phyloP scores from a whole-genome alignment of 805 yeast genomes.

The Candida khao-thaluensis region DNA sequence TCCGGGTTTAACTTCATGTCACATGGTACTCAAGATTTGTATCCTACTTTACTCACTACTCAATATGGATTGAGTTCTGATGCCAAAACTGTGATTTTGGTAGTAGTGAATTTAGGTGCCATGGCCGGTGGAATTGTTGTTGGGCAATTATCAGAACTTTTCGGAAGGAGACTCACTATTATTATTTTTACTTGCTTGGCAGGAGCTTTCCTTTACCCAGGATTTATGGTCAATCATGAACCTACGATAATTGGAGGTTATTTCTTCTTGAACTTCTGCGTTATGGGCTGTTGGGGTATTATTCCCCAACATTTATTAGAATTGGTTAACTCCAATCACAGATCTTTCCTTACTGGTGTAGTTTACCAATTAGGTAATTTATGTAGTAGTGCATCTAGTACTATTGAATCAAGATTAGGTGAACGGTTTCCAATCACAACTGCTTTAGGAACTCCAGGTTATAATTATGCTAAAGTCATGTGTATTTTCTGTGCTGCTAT shows the following conservation, averaged over 20 bases:
- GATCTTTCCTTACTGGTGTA: slow-evolving; percentile 61
- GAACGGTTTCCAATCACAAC: slow-evolving; percentile 51
- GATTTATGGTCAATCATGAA: slow-evolving; percentile 44
- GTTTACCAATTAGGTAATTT: slow-evolving; percentile 73
- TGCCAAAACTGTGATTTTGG: slow-evolving; percentile 57
- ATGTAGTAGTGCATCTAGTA: slow-evolving; percentile 67
- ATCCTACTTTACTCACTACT: slow-evolving; percentile 58
- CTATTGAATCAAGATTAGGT: slow-evolving; percentile 67
- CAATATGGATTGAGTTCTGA: slow-evolving; percentile 50
- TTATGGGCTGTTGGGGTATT: slow-evolving; percentile 76
- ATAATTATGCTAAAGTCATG: slow-evolving; percentile 54
- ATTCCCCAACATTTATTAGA: slow-evolving; percentile 64
- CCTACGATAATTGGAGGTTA: slow-evolving; percentile 59
- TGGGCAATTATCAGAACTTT: slow-evolving; percentile 56
- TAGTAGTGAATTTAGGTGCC: slow-evolving; percentile 67
- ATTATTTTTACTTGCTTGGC: slow-evolving; percentile 50
- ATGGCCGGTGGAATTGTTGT: slow-evolving; percentile 60
- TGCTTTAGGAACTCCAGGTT: slow-evolving; percentile 22
- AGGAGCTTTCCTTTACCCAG: slow-evolving; percentile 63
- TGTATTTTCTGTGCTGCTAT: slow-evolving; percentile 16
- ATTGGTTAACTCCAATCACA: slow-evolving; percentile 49
- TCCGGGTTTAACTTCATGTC: slow-evolving; percentile 70
- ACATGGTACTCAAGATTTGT: slow-evolving; percentile 75
- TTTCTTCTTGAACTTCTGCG: slow-evolving; percentile 44
- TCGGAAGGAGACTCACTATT: slow-evolving; percentile 62